Conservation (phyloP, 2,329 filamentous ascomycete species). For the Epichloe uncinata region DNA sequence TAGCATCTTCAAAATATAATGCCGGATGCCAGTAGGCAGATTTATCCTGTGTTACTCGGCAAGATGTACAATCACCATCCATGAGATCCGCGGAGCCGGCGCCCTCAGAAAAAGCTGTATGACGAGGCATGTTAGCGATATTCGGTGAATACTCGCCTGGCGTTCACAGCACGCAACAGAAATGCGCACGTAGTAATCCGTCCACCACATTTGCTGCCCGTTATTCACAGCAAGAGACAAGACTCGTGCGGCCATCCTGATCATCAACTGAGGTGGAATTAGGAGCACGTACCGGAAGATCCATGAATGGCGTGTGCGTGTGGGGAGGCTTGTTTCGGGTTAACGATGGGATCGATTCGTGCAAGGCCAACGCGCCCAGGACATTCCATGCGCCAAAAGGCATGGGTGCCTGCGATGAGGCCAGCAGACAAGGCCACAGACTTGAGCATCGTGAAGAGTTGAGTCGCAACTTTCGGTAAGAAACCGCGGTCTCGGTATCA, state of each 20-base stretch:
- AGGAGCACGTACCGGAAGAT: slow-evolving; percentile 50
- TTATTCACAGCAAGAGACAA: not conserved
- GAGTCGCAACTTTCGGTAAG: not conserved
- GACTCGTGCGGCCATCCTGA: not conserved
- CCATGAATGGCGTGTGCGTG: slow-evolving; percentile 70
- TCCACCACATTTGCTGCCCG: not conserved
- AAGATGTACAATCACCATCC: slow-evolving; percentile 61
- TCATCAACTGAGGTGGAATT: too few species aligned
- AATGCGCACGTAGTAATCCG: not conserved
- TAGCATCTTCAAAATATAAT: slow-evolving; percentile 59
- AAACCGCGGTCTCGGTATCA: not conserved
- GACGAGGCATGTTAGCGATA: not conserved
- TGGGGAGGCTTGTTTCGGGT: slow-evolving; percentile 45
- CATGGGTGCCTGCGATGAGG: slow-evolving; percentile 33
- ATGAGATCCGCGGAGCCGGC: slow-evolving; percentile 44
- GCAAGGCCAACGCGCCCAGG: slow-evolving; percentile 54
- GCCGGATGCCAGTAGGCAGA: slow-evolving; percentile 81
- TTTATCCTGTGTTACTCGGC: slow-evolving; percentile 64
- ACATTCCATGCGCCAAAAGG: slow-evolving; percentile 83
- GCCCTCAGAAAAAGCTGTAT: slow-evolving; percentile 49
- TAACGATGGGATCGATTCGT: slow-evolving; percentile 65
- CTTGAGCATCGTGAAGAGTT: slow-evolving; percentile 20
- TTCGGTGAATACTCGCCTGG: not conserved
- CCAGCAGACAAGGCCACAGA: slow-evolving; percentile 19
- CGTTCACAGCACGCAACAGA: not conserved